Percentiles rank a stretch among this genome's conserved stretches.
Evolutionary conservation across 495 filamentous ascomycete genomes (phyloP).

Genomic region (Staphylotrichum longicolle): DNA sequence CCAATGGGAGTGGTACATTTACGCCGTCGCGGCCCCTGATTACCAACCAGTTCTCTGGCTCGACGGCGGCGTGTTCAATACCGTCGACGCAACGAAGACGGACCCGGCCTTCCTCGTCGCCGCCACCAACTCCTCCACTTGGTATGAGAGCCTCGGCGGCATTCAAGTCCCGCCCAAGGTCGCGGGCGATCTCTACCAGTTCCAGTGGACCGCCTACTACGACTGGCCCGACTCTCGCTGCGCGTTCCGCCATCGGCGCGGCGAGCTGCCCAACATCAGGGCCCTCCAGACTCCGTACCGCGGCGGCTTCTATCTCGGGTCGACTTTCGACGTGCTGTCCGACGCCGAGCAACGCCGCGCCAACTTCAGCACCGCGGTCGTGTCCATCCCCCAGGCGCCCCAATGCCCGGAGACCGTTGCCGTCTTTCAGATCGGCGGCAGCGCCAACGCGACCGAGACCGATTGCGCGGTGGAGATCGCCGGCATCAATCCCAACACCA

Average conservation of each 20-base stretch:
- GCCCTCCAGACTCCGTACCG: too few relatives aligned
- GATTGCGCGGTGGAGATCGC: not conserved
- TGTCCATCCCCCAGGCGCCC: constrained; percentile 1
- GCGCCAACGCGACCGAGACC: not conserved
- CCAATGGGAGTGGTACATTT: not conserved
- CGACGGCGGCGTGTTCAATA: not conserved
- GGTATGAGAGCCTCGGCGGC: not conserved
- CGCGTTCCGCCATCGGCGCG: not conserved
- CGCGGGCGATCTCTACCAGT: not conserved
- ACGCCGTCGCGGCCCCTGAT: not conserved
- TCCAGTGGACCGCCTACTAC: not conserved
- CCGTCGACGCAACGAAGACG: not conserved
- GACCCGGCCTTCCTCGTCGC: constrained; percentile 3
- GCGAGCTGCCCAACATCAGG: not conserved
- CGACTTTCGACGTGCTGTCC: not conserved
- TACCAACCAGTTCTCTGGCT: not conserved
- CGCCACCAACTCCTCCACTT: not conserved
- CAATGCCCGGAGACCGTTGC: not conserved
- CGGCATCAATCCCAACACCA: not conserved
- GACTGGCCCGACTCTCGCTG: not conserved
- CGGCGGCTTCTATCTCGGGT: not conserved
- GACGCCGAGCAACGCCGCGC: not conserved
- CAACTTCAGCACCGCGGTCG: not conserved
- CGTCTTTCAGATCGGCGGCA: not conserved
- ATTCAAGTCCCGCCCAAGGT: not conserved